Conservation (phyloP, 2,329 filamentous ascomycete genomes). For the Aspergillus arachidicola region DNA sequence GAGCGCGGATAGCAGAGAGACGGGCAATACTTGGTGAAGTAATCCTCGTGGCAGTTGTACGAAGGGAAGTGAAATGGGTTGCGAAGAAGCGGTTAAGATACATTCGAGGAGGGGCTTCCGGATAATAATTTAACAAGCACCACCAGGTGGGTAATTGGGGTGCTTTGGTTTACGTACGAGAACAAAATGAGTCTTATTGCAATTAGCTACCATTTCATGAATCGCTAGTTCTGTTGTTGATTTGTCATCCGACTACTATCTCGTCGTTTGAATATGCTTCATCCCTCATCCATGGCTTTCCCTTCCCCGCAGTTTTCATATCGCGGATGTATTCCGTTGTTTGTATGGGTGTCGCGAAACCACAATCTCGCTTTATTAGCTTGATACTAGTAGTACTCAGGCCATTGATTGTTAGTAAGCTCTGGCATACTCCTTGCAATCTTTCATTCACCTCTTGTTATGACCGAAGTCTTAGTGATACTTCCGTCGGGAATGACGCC, state of each 20-base stretch:
- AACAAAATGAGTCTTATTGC: background rate
- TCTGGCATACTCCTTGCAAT: background rate
- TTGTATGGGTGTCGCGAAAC: background rate
- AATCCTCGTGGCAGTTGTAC: slow-evolving; percentile 3
- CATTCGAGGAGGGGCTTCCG: slow-evolving; percentile 8
- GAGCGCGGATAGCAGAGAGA: slow-evolving; percentile 16
- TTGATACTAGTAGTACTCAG: background rate
- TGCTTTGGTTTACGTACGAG: background rate
- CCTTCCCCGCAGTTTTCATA: slow-evolving; percentile 5
- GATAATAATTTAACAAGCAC: slow-evolving; percentile 4
- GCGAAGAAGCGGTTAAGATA: slow-evolving; percentile 7
- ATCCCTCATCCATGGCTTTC: background rate
- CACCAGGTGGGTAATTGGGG: background rate
- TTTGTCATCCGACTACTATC: slow-evolving; percentile 12
- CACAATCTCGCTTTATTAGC: background rate
- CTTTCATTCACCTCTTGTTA: background rate
- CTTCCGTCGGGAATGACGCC: background rate
- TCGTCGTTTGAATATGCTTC: slow-evolving; percentile 1
- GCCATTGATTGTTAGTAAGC: background rate
- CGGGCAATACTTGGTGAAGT: slow-evolving; percentile 6
- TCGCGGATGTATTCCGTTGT: background rate
- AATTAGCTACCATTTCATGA: background rate
- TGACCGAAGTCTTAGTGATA: too few relatives aligned
- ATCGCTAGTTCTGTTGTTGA: background rate
- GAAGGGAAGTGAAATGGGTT: slow-evolving; percentile 5